Percentiles rank a stretch among this genome's conserved stretches.
phyloP scores from a whole-genome alignment of 208 protist genomes.

The Wallacemonas collosoma region DNA sequence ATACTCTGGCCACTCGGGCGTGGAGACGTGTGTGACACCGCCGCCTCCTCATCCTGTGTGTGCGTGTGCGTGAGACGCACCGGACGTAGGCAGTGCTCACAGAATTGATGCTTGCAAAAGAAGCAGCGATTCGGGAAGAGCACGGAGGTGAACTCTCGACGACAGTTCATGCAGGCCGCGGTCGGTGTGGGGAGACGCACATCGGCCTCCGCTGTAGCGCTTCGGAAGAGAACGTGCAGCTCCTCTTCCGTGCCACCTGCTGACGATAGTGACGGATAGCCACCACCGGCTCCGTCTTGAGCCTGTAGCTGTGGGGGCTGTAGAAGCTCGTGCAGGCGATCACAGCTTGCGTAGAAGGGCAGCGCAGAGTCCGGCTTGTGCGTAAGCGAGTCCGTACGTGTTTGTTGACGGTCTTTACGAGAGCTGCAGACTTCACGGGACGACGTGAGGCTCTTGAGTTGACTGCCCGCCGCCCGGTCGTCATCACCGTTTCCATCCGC shows the following conservation, averaged over 20 bases:
- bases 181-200: constrained; percentile 38
- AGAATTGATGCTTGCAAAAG: constrained; percentile 68
- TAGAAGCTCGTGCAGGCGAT: constrained; percentile 2
- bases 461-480: neutral
- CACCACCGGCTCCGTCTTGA: neutral
- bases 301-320: neutral
- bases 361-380: neutral
- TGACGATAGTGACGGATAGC: neutral
- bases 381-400: neutral
- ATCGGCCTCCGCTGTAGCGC: constrained; percentile 27
- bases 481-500: neutral
- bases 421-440: too few relatives aligned
- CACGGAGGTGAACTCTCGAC: constrained; percentile 59
- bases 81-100: constrained; percentile 48
- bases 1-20: too few relatives aligned
- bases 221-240: constrained; percentile 2
- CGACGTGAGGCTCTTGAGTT: neutral
- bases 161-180: constrained; percentile 57
- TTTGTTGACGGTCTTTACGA: too few relatives aligned
- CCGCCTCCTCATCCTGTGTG: neutral
- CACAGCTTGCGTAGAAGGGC: neutral
- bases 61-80: constrained; percentile 25
- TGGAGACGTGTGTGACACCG: neutral
- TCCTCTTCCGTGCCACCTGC: neutral
- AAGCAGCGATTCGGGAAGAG: constrained; percentile 69